phyloP scores from a whole-genome alignment of 2,329 filamentous ascomycete genomes.

The Colletotrichum sp. region DNA sequence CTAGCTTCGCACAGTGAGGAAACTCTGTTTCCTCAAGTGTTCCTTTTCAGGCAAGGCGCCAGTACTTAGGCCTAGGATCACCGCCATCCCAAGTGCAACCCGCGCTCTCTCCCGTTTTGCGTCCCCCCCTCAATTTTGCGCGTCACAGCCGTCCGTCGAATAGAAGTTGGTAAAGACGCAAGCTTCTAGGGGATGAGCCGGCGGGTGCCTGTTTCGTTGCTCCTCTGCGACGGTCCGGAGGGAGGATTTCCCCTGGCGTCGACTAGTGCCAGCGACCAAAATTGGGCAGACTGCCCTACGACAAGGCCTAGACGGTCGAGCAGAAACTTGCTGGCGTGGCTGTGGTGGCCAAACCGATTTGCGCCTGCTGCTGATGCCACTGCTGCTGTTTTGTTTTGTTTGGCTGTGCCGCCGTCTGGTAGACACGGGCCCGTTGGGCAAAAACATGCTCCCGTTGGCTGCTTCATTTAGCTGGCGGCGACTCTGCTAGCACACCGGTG shows the following conservation, averaged over 20 bases:
- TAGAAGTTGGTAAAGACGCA: background rate
- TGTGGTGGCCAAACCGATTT: background rate
- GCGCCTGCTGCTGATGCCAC: background rate
- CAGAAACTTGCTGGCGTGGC: background rate
- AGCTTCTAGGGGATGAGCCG: background rate
- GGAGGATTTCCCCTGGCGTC: constrained; percentile 5
- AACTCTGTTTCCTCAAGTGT: constrained; percentile 8
- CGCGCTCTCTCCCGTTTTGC: background rate
- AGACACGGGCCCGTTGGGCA: background rate
- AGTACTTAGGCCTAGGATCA: background rate
- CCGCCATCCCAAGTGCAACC: background rate
- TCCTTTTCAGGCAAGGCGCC: background rate
- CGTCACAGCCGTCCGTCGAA: background rate
- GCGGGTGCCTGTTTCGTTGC: constrained; percentile 1
- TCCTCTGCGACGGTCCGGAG: background rate
- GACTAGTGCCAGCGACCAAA: background rate
- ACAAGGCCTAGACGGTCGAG: background rate
- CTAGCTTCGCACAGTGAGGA: background rate
- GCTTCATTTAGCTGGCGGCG: background rate
- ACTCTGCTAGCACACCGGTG: background rate
- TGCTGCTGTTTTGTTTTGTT: background rate
- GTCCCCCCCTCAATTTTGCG: background rate
- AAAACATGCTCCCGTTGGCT: background rate
- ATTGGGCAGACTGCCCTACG: constrained; percentile 5
- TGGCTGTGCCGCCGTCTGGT: background rate